Conservation (phyloP, 2,329 filamentous ascomycete species). For the Trichoderma brevicompactum region DNA sequence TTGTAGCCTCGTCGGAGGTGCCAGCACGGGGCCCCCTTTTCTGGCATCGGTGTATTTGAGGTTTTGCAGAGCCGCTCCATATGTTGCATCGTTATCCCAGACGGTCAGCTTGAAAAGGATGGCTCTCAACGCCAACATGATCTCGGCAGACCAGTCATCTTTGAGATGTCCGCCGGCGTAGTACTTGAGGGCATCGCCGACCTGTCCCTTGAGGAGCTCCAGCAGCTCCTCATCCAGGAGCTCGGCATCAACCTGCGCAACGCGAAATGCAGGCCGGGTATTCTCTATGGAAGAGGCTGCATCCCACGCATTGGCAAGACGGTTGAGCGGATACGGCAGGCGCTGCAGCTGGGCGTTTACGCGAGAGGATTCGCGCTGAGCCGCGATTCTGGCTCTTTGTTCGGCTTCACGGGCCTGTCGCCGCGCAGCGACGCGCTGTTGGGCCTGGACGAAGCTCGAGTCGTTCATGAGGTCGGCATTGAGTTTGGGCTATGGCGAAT, state of each 20-base stretch:
- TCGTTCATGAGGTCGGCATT: slow-evolving; percentile 52
- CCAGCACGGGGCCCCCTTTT: slow-evolving; percentile 62
- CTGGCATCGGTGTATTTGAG: slow-evolving; percentile 87
- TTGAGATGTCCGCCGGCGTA: slow-evolving; percentile 74
- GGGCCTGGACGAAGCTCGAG: slow-evolving; percentile 81
- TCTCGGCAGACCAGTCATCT: slow-evolving; percentile 87
- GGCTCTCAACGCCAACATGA: slow-evolving; percentile 74
- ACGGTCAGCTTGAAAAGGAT: slow-evolving; percentile 92
- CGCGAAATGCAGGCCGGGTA: slow-evolving; percentile 83
- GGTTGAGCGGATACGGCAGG: slow-evolving; percentile 66
- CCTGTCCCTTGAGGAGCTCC: slow-evolving; percentile 81
- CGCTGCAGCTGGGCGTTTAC: slow-evolving; percentile 59
- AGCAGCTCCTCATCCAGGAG: slow-evolving; percentile 92
- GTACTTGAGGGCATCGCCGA: slow-evolving; percentile 86
- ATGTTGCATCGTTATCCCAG: slow-evolving; percentile 95
- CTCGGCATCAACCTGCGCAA: slow-evolving; percentile 95
- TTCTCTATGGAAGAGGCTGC: slow-evolving; percentile 73
- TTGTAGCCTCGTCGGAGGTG: slow-evolving; percentile 77
- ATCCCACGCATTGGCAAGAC: slow-evolving; percentile 68
- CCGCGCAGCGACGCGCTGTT: slow-evolving; percentile 81
- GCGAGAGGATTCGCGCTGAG: slow-evolving; percentile 56
- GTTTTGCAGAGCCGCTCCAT: slow-evolving; percentile 91
- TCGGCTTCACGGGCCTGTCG: slow-evolving; percentile 75
- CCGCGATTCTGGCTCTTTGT: slow-evolving; percentile 59
- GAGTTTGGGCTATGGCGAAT: slow-evolving; percentile 9